Base-by-base conservation (phyloP, 352 stramenopile species). In the Phytopythium boreale region DNA sequence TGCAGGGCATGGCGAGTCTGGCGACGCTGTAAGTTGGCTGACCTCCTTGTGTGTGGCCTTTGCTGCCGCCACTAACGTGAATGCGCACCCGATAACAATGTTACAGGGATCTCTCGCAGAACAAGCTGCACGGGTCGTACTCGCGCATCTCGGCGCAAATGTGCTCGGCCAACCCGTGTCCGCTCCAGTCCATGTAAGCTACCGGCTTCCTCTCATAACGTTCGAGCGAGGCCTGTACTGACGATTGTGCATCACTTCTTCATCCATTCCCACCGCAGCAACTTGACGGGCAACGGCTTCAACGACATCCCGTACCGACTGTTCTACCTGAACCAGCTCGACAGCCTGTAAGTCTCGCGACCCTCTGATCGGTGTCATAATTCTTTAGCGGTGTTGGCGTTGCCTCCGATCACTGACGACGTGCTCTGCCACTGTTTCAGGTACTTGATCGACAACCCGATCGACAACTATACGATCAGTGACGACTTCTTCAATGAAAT, bases 61-160 rank as follows among this genome's bases (percentile, higher is more conserved):
- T 43, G 17, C 2, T 27, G 26, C 10, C 22, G 29, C 15, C 12
- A 24, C 34, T 44, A 26, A 61, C 41, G 10, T 8, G 50, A 26
- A 39, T 39, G 34, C 5, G 11, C 34, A 14, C 34, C 34, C 10
- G 4, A 24, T 49, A 19, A 11, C 43, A n/a, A 60, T 4, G 20
- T 7, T 24, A 44, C 22, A 75, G 68, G 37, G 76, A 84, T 51
- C 50, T 84, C 7, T 84, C 76, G n/a, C 46, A 72, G 49, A 84
- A 84, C 63, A 73, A 80, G 19, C 59, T 84, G n/a, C 17, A 71
- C 3, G 74, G 74, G 14, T 69, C 66, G 4, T 84, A 84, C 71
- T 77, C 70, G 43, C 76, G 74, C 17, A 79, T 84, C 56, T 74
- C 67, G n/a, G 63, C 76, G n/a, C 70, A 77, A 61, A 71, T 84